phyloP scores from a whole-genome alignment of 108 stramenopile genomes.

The Cyclotella kingstonii region DNA sequence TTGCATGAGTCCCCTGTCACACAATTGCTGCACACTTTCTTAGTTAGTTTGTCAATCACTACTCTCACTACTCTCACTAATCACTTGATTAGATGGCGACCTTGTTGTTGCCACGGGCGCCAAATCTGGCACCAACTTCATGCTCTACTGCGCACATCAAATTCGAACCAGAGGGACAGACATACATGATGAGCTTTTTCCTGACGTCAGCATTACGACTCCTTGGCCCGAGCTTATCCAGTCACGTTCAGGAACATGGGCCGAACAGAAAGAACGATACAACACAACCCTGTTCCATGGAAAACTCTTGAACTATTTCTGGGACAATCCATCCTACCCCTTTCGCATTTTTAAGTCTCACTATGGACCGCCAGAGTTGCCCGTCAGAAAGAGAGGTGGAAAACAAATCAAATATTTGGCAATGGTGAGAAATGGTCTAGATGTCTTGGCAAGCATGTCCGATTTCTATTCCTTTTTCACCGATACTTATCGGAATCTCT shows the following conservation, averaged over 20 bases:
- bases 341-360: slow-evolving; percentile 56
- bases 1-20: background rate
- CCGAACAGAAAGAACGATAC: slow-evolving; percentile 36
- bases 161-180: slow-evolving; percentile 46
- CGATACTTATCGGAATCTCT: slow-evolving; percentile 33
- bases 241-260: slow-evolving; percentile 34
- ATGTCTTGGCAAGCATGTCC: slow-evolving; percentile 34
- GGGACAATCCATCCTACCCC: slow-evolving; percentile 48
- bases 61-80: background rate
- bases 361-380: slow-evolving; percentile 34
- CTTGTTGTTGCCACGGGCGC: slow-evolving; percentile 42
- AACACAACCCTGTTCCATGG: slow-evolving; percentile 44
- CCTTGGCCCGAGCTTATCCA: slow-evolving; percentile 46
- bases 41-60: background rate
- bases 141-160: slow-evolving; percentile 51
- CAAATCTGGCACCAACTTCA: slow-evolving; percentile 44
- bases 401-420: slow-evolving; percentile 50
- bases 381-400: slow-evolving; percentile 23
- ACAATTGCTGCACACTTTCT: background rate
- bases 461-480: slow-evolving; percentile 37
- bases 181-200: slow-evolving; percentile 31
- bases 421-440: slow-evolving; percentile 46
- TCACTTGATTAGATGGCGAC: slow-evolving; percentile 29
- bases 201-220: slow-evolving; percentile 34
- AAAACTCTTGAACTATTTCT: slow-evolving; percentile 27